Evolutionary conservation across 2,329 filamentous ascomycete species (phyloP).

Genomic region (Rhexocercosporidium sp.): DNA sequence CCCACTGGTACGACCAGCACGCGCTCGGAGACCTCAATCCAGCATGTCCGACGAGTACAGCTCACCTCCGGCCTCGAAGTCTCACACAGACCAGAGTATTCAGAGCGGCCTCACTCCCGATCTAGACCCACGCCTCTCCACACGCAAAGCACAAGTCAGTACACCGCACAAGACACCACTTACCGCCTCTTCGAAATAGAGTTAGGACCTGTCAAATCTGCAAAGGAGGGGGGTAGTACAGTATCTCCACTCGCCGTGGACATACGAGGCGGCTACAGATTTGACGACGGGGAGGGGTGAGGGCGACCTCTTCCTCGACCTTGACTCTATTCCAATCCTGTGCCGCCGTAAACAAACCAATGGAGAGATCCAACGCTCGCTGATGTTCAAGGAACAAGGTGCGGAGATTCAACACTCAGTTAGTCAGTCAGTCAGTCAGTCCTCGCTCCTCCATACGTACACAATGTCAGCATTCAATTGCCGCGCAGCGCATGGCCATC

Average conservation of each 20-base stretch:
- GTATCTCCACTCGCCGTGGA: neutral
- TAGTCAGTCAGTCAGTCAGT: neutral
- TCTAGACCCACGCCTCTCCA: neutral
- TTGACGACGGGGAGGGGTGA: neutral
- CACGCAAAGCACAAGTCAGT: neutral
- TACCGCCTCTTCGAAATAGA: conserved; percentile 12
- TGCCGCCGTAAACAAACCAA: conserved; percentile 13
- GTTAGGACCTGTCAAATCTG: neutral
- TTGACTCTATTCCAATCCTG: neutral
- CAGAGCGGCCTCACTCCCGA: neutral
- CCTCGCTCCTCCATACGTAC: neutral
- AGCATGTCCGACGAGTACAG: conserved; percentile 3
- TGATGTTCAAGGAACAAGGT: conserved; percentile 8
- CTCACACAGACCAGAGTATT: conserved; percentile 7
- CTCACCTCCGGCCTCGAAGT: neutral
- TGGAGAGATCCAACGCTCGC: neutral
- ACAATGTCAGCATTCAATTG: conserved; percentile 7
- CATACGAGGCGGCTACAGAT: conserved; percentile 4
- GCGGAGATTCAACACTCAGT: neutral
- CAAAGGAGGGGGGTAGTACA: conserved; percentile 7
- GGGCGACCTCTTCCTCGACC: conserved; percentile 4
- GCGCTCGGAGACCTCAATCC: neutral
- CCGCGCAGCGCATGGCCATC: neutral
- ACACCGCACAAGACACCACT: neutral
- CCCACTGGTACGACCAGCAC: conserved; percentile 7